Evolutionary conservation across 768 basidiomycete genomes (phyloP).

Genomic region (Auricularia cornea): DNA sequence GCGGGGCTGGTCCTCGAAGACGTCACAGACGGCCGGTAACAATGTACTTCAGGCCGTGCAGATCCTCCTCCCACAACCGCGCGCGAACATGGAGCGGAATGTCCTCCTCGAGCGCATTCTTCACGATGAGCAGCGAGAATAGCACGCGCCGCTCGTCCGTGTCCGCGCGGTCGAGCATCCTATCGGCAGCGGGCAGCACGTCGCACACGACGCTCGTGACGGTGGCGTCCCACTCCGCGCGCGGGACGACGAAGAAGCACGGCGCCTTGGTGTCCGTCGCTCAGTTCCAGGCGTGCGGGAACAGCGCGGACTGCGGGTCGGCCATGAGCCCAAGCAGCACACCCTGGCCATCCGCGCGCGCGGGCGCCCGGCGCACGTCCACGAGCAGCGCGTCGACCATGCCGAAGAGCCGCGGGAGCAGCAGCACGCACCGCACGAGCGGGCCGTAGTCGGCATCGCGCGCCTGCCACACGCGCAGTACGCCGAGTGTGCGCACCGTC

Average conservation of each 20-base stretch:
- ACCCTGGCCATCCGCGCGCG: conserved; percentile 61
- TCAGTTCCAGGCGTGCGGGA: conserved; percentile 47
- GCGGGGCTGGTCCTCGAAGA: too few relatives aligned
- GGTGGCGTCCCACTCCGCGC: conserved; percentile 51
- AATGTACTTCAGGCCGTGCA: conserved; percentile 55
- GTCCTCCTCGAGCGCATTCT: conserved; percentile 41
- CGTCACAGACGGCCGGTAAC: too few relatives aligned
- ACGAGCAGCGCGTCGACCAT: conserved; percentile 61
- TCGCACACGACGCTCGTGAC: conserved; percentile 62
- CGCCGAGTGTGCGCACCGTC: conserved; percentile 53
- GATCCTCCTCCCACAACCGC: conserved; percentile 51
- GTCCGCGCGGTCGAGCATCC: conserved; percentile 47
- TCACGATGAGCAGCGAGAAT: conserved; percentile 52
- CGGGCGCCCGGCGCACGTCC: conserved; percentile 52
- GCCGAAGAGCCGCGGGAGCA: conserved; percentile 62
- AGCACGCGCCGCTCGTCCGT: conserved; percentile 49
- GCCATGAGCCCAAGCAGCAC: conserved; percentile 53
- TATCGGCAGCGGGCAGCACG: conserved; percentile 53
- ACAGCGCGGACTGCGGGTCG: conserved; percentile 52
- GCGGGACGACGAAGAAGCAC: conserved; percentile 52
- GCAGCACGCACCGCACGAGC: conserved; percentile 68
- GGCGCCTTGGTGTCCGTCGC: conserved; percentile 31
- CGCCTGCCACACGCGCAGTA: conserved; percentile 57
- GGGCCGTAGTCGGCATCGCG: conserved; percentile 18
- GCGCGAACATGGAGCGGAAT: conserved; percentile 50